These are phyloP conservation scores for Rhizopogon hawkerae DNA, from an alignment of 1,284 basidiomycete genomes.

Conservation along the genomic window DNA sequence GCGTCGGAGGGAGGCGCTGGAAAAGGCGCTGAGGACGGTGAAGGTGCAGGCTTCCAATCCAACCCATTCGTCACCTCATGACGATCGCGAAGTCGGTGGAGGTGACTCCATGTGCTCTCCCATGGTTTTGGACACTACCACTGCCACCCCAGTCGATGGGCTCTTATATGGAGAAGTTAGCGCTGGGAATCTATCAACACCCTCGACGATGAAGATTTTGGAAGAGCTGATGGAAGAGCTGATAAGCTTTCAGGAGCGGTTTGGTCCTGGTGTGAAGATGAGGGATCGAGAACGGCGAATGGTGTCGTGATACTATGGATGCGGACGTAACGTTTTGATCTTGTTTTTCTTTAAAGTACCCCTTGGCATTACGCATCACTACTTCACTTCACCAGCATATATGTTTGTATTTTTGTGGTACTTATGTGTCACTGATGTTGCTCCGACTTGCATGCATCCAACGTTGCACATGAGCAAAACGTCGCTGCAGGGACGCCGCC, in stretches of 20 bases:
- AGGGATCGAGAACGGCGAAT: slow-evolving; percentile 48
- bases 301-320: slow-evolving; percentile 26
- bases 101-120: slow-evolving; percentile 15
- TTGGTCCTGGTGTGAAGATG: slow-evolving; percentile 53
- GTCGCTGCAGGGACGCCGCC: too few relatives aligned
- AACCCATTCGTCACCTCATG: slow-evolving; percentile 8
- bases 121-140: slow-evolving; percentile 19
- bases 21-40: slow-evolving; percentile 41
- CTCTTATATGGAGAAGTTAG: slow-evolving; percentile 7
- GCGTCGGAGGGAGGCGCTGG: slow-evolving; percentile 62
- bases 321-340: background rate
- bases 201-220: slow-evolving; percentile 69
- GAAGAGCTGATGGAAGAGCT: slow-evolving; percentile 83
- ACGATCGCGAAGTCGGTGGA: slow-evolving; percentile 14
- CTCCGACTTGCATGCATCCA: background rate
- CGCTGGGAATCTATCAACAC: slow-evolving; percentile 10
- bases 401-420: slow-evolving; percentile 1
- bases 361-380: background rate
- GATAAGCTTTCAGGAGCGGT: slow-evolving; percentile 79
- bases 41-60: slow-evolving; percentile 7
- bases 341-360: background rate
- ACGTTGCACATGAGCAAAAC: background rate
- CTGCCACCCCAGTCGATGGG: slow-evolving; percentile 4
- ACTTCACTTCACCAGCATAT: slow-evolving; percentile 1
- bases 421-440: background rate